Conservation (phyloP, 257 asterid species). For the Salvia miltiorrhiza region DNA sequence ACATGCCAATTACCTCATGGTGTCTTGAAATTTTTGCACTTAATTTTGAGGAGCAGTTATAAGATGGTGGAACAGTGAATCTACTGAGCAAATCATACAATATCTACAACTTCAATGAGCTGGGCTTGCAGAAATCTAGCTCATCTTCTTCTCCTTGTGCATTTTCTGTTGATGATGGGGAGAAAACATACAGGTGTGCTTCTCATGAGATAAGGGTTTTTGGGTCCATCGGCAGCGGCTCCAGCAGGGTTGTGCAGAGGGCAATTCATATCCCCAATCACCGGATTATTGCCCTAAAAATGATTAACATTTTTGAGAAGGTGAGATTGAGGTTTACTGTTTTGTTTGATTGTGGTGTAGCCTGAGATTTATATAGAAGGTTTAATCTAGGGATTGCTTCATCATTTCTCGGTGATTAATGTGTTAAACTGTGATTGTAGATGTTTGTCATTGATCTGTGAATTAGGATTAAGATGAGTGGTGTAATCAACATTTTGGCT, state of each 20-base stretch:
- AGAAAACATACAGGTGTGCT: conserved; percentile 87
- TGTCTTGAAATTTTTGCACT: background rate
- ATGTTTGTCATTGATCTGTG: background rate
- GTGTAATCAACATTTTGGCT: background rate
- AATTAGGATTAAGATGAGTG: background rate
- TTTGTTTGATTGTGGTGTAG: background rate
- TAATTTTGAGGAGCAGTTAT: conserved; percentile 41
- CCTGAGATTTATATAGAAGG: background rate
- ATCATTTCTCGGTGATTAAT: background rate
- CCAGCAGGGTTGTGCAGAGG: conserved; percentile 98
- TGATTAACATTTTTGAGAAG: conserved; percentile 95
- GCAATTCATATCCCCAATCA: conserved; percentile 96
- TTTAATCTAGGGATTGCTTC: conserved; percentile 1
- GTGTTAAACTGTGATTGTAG: background rate
- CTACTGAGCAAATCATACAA: conserved; percentile 91
- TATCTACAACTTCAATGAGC: conserved; percentile 86
- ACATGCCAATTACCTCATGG: background rate
- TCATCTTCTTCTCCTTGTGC: conserved; percentile 61
- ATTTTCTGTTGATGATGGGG: conserved; percentile 52
- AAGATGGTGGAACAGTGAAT: conserved; percentile 89
- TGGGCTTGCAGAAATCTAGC: conserved; percentile 81
- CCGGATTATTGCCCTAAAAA: conserved; percentile 93
- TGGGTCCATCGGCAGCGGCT: conserved; percentile 94
- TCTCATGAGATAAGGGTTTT: conserved; percentile 93
- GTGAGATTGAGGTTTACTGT: conserved; percentile 11